Conservation (phyloP, 352 stramenopile species). For the Pythium guiyangense region DNA sequence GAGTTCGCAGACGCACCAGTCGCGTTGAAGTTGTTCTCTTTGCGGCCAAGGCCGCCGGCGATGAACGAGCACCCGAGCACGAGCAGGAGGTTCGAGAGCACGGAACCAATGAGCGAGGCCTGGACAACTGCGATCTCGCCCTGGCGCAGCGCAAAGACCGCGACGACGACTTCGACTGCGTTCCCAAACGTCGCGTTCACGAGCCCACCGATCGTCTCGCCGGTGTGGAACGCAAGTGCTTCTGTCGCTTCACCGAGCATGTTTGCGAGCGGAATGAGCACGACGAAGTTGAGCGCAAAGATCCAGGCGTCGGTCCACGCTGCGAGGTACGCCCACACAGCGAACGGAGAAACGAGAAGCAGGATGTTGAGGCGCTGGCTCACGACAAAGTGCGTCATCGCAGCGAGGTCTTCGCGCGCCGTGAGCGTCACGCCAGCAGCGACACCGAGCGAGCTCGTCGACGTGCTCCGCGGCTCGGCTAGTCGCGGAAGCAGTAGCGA, state of each 20-base stretch:
- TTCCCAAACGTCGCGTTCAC: conserved; percentile 99
- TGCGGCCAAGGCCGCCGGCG: conserved; percentile 73
- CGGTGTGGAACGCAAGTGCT: conserved; percentile 95
- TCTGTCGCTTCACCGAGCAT: conserved; percentile 97
- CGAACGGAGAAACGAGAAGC: conserved; percentile 56
- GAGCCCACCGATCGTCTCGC: conserved; percentile 95
- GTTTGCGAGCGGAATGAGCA: conserved; percentile 94
- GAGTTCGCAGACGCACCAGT: conserved; percentile 92
- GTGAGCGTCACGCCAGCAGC: conserved; percentile 14
- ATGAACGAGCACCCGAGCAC: conserved; percentile 97
- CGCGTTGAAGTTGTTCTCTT: conserved; percentile 92
- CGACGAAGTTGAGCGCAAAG: conserved; percentile 96
- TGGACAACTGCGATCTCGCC: conserved; percentile 96
- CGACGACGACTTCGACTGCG: conserved; percentile 96
- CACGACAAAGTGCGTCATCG: conserved; percentile 41
- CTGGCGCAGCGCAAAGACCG: conserved; percentile 90
- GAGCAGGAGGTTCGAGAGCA: conserved; percentile 97
- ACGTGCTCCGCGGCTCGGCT: conserved; percentile 16
- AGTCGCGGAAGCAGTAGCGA: conserved; percentile 7
- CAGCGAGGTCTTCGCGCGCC: conserved; percentile 29
- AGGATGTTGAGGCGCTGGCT: conserved; percentile 67
- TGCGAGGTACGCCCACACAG: conserved; percentile 57
- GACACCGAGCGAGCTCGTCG: conserved; percentile 27
- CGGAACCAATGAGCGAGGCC: conserved; percentile 95
- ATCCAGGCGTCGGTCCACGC: conserved; percentile 73